Conservation (phyloP, 2,329 filamentous ascomycete species). For the Laburnicola sp. region DNA sequence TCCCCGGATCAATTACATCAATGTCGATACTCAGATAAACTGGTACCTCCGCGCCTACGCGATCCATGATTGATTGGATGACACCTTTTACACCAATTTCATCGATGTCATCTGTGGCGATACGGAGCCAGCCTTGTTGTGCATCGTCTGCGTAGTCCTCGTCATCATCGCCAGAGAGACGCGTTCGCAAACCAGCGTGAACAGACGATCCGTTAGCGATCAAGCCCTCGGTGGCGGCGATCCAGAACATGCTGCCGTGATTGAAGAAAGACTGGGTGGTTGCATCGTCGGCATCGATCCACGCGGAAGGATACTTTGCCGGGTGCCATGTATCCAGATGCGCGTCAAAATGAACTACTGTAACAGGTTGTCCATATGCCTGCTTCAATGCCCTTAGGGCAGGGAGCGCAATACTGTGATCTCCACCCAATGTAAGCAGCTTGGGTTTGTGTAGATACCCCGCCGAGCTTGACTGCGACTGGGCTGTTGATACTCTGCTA, state of each 20-base stretch:
- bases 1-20: constrained; percentile 75
- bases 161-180: constrained; percentile 65
- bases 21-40: constrained; percentile 84
- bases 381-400: constrained; percentile 54
- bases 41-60: constrained; percentile 72
- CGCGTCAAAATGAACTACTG: constrained; percentile 57
- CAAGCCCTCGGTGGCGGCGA: constrained; percentile 78
- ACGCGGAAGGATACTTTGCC: constrained; percentile 75
- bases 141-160: constrained; percentile 73
- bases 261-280: constrained; percentile 75
- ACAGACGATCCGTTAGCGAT: constrained; percentile 74
- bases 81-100: constrained; percentile 74
- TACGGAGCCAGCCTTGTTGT: constrained; percentile 75
- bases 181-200: constrained; percentile 80
- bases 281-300: constrained; percentile 58
- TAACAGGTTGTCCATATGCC: constrained; percentile 50
- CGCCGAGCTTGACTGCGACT: constrained; percentile 43
- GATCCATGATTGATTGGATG: constrained; percentile 68
- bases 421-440: constrained; percentile 54
- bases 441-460: constrained; percentile 51
- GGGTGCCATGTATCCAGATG: constrained; percentile 89
- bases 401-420: constrained; percentile 56
- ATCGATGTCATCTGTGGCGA: constrained; percentile 85
- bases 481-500: constrained; percentile 46
- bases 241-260: constrained; percentile 91